Conservation (phyloP, 1,139 yeast genomes). For the Yamadazyma aaseri region DNA sequence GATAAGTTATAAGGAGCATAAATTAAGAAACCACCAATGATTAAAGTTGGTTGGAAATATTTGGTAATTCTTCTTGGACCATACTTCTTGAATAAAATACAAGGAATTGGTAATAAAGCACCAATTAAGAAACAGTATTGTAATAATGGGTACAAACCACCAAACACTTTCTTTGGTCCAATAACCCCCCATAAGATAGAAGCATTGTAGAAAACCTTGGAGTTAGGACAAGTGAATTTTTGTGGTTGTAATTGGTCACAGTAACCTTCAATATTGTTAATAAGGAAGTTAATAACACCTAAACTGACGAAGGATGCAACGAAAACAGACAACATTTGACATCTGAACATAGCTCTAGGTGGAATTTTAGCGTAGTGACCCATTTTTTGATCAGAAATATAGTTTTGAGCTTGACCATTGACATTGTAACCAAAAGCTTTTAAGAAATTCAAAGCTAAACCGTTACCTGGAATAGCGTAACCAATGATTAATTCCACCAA, state of each 20-base stretch:
- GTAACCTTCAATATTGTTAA: conserved; percentile 3
- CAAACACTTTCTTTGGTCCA: conserved; percentile 7
- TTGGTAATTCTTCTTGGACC: conserved; percentile 29
- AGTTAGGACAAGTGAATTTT: conserved; percentile 8
- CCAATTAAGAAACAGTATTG: conserved; percentile 57
- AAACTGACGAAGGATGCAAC: conserved; percentile 43
- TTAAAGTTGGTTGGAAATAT: conserved; percentile 43
- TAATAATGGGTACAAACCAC: conserved; percentile 42
- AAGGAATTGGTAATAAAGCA: conserved; percentile 42
- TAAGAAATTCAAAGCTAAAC: conserved; percentile 56
- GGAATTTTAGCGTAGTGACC: conserved; percentile 63
- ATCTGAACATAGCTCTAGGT: conserved; percentile 60
- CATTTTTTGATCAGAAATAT: conserved; percentile 54
- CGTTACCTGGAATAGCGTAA: conserved; percentile 63
- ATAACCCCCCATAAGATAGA: conserved; percentile 9
- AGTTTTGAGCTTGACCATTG: conserved; percentile 61
- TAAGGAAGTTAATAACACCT: conserved; percentile 6
- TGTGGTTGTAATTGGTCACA: conserved; percentile 5
- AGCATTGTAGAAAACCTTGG: conserved; percentile 5
- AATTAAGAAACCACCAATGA: conserved; percentile 36
- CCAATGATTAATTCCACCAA: conserved; percentile 62
- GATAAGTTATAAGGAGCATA: conserved; percentile 53
- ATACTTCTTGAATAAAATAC: conserved; percentile 39
- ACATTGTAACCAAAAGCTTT: conserved; percentile 62
- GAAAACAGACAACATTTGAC: conserved; percentile 48